Conservation (phyloP, 1,284 basidiomycete genomes). For the Pseudozyma sp. region DNA sequence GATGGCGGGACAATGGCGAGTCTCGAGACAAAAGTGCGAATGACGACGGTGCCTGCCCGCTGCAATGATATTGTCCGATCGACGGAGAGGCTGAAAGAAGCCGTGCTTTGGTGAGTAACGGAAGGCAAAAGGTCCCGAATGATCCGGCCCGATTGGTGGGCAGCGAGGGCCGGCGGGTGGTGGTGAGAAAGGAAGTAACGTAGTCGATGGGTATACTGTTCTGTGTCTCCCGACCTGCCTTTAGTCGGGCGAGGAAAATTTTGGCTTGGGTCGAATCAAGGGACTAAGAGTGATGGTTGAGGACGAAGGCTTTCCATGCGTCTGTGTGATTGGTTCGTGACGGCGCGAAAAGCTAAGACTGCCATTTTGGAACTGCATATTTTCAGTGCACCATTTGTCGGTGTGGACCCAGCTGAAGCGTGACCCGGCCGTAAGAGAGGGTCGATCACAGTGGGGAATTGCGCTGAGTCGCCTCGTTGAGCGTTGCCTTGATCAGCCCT, state of each 20-base stretch:
- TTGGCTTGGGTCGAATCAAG: conserved; percentile 18
- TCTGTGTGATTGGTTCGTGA: conserved; percentile 13
- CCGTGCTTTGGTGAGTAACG: not conserved
- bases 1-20: not conserved
- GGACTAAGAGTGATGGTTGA: conserved; percentile 5
- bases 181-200: conserved; percentile 3
- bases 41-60: conserved; percentile 5
- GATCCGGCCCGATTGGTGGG: conserved; percentile 27
- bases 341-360: conserved; percentile 2
- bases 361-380: conserved; percentile 8
- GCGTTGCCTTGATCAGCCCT: not conserved
- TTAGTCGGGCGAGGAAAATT: conserved; percentile 15
- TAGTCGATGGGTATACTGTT: not conserved
- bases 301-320: conserved; percentile 2
- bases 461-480: conserved; percentile 5
- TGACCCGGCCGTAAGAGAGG: conserved; percentile 9
- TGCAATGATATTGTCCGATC: not conserved
- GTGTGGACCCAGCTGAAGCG: too few species aligned
- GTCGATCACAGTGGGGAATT: conserved; percentile 7
- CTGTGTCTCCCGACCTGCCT: too few species aligned
- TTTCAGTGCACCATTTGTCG: not conserved
- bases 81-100: not conserved
- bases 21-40: not conserved
- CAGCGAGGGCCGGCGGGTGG: conserved; percentile 20
- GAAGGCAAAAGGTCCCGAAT: not conserved